Conservation (phyloP, 352 stramenopile species). For the Phytophthora chlamydospora region DNA sequence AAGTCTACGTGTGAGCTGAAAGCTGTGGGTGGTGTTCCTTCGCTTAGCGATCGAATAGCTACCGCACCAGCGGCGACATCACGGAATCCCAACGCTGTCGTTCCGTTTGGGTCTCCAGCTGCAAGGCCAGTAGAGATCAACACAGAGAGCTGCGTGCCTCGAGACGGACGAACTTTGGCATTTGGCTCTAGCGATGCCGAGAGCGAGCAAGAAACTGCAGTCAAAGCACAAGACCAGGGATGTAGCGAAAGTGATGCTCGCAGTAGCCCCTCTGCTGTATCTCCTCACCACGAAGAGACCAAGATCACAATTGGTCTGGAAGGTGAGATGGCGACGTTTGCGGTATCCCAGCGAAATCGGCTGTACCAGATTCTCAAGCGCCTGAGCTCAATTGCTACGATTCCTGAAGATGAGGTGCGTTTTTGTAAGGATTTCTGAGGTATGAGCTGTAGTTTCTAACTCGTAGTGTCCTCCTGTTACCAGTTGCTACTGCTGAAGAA, state of each 20-base stretch:
- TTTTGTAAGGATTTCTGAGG: not conserved
- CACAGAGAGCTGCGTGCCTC: not conserved
- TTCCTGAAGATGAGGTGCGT: constrained; percentile 67
- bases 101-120: constrained; percentile 3
- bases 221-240: too few relatives aligned
- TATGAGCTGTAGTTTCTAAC: constrained; percentile 7
- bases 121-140: not conserved
- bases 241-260: too few relatives aligned
- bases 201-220: not conserved
- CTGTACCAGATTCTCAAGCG: constrained; percentile 75
- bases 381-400: constrained; percentile 45
- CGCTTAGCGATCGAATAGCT: constrained; percentile 17
- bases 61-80: constrained; percentile 28
- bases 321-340: constrained; percentile 40
- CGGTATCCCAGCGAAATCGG: constrained; percentile 56
- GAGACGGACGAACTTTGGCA: constrained; percentile 4
- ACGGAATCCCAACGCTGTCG: constrained; percentile 1
- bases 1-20: constrained; percentile 31
- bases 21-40: constrained; percentile 7
- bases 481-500: constrained; percentile 75
- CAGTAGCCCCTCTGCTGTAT: constrained; percentile 10
- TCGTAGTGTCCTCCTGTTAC: not conserved
- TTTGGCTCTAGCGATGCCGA: constrained; percentile 15
- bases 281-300: constrained; percentile 46
- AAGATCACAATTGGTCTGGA: constrained; percentile 61